Percentiles rank a stretch among this genome's conserved stretches.
Evolutionary conservation across 306 rosid species (phyloP).

Genomic region (Fragaria iinumae): DNA sequence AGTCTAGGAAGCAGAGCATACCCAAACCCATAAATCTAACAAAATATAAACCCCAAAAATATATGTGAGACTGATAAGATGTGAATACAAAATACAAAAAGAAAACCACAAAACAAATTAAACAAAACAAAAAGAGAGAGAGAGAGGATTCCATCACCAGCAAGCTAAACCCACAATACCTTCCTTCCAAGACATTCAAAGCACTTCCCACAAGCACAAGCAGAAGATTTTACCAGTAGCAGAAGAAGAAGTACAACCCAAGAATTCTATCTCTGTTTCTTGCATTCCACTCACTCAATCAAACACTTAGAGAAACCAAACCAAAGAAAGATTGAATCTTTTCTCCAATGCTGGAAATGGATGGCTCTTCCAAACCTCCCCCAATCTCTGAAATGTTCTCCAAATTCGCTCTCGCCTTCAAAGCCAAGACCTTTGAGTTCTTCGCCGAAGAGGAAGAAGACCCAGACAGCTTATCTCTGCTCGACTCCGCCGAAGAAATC

Average conservation of each 20-base stretch:
- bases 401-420: constrained; percentile 93
- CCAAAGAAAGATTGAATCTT: constrained; percentile 1
- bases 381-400: constrained; percentile 96
- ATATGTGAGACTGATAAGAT: background rate
- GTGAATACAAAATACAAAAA: background rate
- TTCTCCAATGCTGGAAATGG: constrained; percentile 54
- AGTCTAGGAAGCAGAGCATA: constrained; percentile 8
- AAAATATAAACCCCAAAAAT: background rate
- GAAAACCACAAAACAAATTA: background rate
- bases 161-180: constrained; percentile 33
- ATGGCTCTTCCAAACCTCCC: constrained; percentile 65
- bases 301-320: background rate
- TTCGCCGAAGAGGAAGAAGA: constrained; percentile 68
- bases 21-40: background rate
- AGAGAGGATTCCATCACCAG: constrained; percentile 13
- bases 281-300: background rate
- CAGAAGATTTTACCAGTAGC: background rate
- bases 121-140: constrained; percentile 1
- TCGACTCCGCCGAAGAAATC: constrained; percentile 88
- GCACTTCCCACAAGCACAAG: constrained; percentile 18
- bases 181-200: constrained; percentile 61
- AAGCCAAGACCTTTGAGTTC: constrained; percentile 84
- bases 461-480: constrained; percentile 67
- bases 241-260: constrained; percentile 23
- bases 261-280: constrained; percentile 21